Conservation (phyloP, 2,329 filamentous ascomycete genomes). For the Colletotrichum theobromicola region DNA sequence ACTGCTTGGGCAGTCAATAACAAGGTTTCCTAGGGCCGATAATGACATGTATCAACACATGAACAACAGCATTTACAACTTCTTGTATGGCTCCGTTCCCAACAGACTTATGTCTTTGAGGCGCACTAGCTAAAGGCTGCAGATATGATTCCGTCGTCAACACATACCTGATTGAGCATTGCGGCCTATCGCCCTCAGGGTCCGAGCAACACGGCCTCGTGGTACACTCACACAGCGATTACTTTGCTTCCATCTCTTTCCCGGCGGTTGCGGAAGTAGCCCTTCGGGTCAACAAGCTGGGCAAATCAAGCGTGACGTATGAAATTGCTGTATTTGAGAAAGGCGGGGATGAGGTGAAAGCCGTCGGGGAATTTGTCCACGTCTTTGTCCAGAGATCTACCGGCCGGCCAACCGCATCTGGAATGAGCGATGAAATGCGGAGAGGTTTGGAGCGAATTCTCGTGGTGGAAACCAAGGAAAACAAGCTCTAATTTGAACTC, state of each 20-base stretch:
- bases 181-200: slow-evolving; percentile 72
- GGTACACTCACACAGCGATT: slow-evolving; percentile 85
- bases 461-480: slow-evolving; percentile 1
- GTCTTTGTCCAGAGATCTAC: slow-evolving; percentile 83
- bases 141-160: slow-evolving; percentile 92
- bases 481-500: slow-evolving; percentile 20
- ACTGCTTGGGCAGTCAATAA: slow-evolving; percentile 6
- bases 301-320: slow-evolving; percentile 86
- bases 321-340: slow-evolving; percentile 87
- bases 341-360: slow-evolving; percentile 75
- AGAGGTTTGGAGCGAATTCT: slow-evolving; percentile 61
- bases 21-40: slow-evolving; percentile 68
- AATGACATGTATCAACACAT: slow-evolving; percentile 96
- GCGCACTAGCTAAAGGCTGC: neutral
- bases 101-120: neutral
- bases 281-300: slow-evolving; percentile 82
- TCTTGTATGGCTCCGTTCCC: slow-evolving; percentile 57
- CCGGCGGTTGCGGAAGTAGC: slow-evolving; percentile 83
- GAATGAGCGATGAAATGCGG: slow-evolving; percentile 67
- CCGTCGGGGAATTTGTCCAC: slow-evolving; percentile 86
- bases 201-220: slow-evolving; percentile 81
- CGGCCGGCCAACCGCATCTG: slow-evolving; percentile 68
- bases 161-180: slow-evolving; percentile 82
- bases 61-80: slow-evolving; percentile 89
- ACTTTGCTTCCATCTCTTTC: slow-evolving; percentile 81